Percentiles rank a stretch among this genome's conserved stretches.
Evolutionary conservation across 148 eudicot genomes (phyloP).

Genomic region (Persicaria maculosa): DNA sequence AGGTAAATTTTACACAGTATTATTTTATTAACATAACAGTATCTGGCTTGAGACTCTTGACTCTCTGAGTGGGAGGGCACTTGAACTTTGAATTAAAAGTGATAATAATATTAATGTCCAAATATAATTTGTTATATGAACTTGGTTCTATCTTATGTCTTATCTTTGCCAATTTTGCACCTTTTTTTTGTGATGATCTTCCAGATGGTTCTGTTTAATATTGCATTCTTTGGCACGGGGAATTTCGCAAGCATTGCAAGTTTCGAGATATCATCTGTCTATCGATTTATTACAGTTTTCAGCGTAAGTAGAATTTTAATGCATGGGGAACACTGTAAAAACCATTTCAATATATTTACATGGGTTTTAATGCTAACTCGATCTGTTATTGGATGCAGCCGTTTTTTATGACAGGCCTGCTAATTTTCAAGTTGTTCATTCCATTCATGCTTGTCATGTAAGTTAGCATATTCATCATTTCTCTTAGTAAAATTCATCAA

Average conservation of each 20-base stretch:
- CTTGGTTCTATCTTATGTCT: background rate
- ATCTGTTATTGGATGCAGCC: slow-evolving; percentile 57
- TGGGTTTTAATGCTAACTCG: slow-evolving; percentile 17
- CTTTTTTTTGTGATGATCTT: background rate
- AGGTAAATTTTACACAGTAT: background rate
- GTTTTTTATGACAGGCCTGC: slow-evolving; percentile 91
- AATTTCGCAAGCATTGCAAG: slow-evolving; percentile 98
- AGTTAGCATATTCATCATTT: slow-evolving; percentile 26
- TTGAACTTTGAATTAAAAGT: background rate
- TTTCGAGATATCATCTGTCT: slow-evolving; percentile 96
- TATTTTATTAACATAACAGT: background rate
- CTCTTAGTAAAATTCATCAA: background rate
- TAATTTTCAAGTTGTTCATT: slow-evolving; percentile 78
- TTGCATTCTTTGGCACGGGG: slow-evolving; percentile 97
- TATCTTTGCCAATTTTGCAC: background rate
- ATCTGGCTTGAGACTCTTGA: background rate
- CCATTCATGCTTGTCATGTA: slow-evolving; percentile 98
- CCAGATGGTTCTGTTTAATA: slow-evolving; percentile 86
- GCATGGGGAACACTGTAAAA: background rate
- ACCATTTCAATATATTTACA: background rate
- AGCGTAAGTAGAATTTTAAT: slow-evolving; percentile 49
- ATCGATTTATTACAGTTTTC: slow-evolving; percentile 92
- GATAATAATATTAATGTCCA: background rate
- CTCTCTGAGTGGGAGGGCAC: background rate
- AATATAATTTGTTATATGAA: background rate